Evolutionary conservation across 2,329 filamentous ascomycete genomes (phyloP), one percentile per base, ranked within the genome.

Genomic region (Acephala macrosclerotiorum): DNA sequence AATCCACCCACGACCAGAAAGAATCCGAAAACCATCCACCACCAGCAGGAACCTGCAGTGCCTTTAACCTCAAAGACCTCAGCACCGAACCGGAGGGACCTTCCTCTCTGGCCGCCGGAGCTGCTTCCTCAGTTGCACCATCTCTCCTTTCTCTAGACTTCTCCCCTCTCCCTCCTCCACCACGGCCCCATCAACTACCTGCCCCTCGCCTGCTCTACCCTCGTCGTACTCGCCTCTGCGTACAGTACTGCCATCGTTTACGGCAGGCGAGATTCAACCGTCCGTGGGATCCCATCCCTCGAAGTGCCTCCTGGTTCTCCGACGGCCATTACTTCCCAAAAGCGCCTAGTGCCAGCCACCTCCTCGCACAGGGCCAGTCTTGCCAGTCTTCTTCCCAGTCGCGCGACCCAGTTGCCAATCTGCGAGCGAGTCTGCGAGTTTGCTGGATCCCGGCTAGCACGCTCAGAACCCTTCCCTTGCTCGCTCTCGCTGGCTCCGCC

Each of bases 391-490:
- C 7, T 3, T 26, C 47, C 22, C 49, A 9, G 45, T 49, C 20
- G 49, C 22, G 26, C 25, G 49, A 53, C 49, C 49, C 49, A 33
- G 45, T n/a, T 16, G 14, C 16, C 40, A 16, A 42, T 16, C n/a
- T 42, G 29, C 45, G 20, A 26, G 11, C 45, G 20, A n/a, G 11
- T 51, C 35, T 33, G 26, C 35, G 60, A 63, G 60, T 60, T 60
- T 66, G 64, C 47, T 49, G 26, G 2, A 60, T 45, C 65, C 61
- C 61, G 55, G 64, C 38, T 51, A 4, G 38, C 47, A 25, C 47
- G 47, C 47, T 51, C 4, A 33, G 9, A 33, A 9, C 4, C 29
- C 51, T 33, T 55, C 51, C 49, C 18, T 33, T 25, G 47, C 49
- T 29, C 18, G n/a, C 49, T 33, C 4, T 55, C 25, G 51, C 18